A percentile compares a stretch with the other conserved stretches of the same genome.
phyloP scores from a whole-genome alignment of 2,329 filamentous ascomycete species.

The Cercospora sesami region DNA sequence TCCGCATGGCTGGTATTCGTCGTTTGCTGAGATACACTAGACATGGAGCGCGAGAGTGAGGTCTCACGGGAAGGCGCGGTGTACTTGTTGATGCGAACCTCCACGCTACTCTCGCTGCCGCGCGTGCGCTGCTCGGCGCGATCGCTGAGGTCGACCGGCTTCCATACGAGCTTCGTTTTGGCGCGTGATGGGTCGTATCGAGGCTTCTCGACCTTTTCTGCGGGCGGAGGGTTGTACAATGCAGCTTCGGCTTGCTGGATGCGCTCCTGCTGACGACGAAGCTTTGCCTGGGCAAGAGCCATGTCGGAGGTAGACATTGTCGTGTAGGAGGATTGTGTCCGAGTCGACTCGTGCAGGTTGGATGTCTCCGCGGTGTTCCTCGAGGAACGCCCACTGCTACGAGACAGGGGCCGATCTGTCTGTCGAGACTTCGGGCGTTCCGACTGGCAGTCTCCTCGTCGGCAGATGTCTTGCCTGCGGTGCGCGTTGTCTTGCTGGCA shows the following conservation, averaged over 20 bases:
- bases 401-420: slow-evolving; percentile 10
- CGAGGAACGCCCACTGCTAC: slow-evolving; percentile 7
- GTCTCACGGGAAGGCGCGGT: slow-evolving; percentile 29
- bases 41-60: slow-evolving; percentile 33
- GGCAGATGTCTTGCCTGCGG: slow-evolving; percentile 20
- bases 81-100: slow-evolving; percentile 38
- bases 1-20: slow-evolving; percentile 9
- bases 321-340: not conserved
- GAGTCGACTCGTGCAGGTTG: not conserved
- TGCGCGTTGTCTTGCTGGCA: slow-evolving; percentile 12
- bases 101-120: slow-evolving; percentile 21
- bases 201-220: slow-evolving; percentile 14
- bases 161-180: slow-evolving; percentile 32
- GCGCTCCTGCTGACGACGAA: slow-evolving; percentile 38
- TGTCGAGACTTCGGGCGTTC: slow-evolving; percentile 27
- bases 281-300: slow-evolving; percentile 35
- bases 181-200: slow-evolving; percentile 26
- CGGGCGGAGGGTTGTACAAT: slow-evolving; percentile 21
- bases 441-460: slow-evolving; percentile 33
- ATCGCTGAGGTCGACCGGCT: slow-evolving; percentile 31
- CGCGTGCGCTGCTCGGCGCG: not conserved
- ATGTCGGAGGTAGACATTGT: slow-evolving; percentile 4
- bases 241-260: slow-evolving; percentile 37
- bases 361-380: slow-evolving; percentile 4
- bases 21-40: slow-evolving; percentile 32